phyloP scores from a whole-genome alignment of 306 rosid species.

The Heteromeles arbutifolia region DNA sequence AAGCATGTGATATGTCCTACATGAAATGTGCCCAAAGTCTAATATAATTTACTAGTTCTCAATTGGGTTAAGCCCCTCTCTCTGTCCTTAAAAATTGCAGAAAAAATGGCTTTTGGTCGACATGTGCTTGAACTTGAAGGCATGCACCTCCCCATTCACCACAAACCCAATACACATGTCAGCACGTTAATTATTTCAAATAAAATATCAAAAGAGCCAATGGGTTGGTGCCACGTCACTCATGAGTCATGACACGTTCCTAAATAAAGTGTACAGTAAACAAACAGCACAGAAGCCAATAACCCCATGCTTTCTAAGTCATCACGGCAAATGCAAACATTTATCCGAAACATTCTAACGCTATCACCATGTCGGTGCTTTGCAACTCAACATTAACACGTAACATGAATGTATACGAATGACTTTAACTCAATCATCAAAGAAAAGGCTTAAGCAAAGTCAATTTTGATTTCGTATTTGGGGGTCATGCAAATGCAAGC shows the following conservation, averaged over 20 bases:
- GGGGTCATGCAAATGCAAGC: neutral
- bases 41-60: neutral
- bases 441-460: neutral
- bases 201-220: neutral
- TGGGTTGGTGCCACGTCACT: neutral
- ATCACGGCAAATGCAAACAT: neutral
- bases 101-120: constrained; percentile 3
- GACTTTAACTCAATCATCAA: neutral
- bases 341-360: neutral
- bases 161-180: neutral
- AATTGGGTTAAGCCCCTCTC: neutral
- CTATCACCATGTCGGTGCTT: neutral
- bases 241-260: no score
- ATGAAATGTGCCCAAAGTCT: neutral
- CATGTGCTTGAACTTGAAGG: neutral
- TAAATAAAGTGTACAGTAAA: no score
- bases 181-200: neutral
- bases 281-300: neutral
- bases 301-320: neutral
- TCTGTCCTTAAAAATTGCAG: constrained; percentile 1
- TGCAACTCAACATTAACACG: neutral
- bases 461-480: neutral
- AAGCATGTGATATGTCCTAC: neutral
- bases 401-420: neutral
- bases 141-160: neutral